A percentile compares a stretch with the other conserved stretches of the same genome.
phyloP scores from a whole-genome alignment of 169 alveolate genomes.

The Babesia sp. region DNA sequence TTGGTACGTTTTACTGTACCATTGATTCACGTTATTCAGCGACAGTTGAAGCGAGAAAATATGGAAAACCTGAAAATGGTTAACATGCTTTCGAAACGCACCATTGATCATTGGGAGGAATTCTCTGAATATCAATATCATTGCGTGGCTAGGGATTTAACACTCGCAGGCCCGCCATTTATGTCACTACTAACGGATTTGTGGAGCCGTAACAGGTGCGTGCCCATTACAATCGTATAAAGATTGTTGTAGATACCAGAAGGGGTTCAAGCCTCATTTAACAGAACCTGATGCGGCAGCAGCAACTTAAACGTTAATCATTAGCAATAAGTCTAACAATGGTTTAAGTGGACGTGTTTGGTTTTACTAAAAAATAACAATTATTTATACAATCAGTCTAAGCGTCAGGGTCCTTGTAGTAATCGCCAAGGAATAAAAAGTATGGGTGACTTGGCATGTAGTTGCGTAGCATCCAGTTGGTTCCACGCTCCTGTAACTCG shows the following conservation, averaged over 20 bases:
- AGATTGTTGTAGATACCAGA: slow-evolving; percentile 9
- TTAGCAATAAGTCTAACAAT: too few species aligned
- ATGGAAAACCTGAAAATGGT: slow-evolving; percentile 53
- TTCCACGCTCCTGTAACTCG: slow-evolving; percentile 82
- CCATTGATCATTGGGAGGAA: slow-evolving; percentile 54
- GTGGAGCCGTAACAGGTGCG: slow-evolving; percentile 49
- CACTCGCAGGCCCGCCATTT: slow-evolving; percentile 45
- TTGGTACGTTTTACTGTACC: slow-evolving; percentile 50
- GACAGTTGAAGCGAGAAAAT: slow-evolving; percentile 17
- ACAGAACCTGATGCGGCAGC: not conserved
- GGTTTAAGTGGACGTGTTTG: too few species aligned
- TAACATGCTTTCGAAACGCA: slow-evolving; percentile 69
- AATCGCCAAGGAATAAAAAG: slow-evolving; percentile 73
- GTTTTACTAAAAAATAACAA: too few species aligned
- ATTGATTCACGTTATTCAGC: not conserved
- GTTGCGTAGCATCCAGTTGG: slow-evolving; percentile 83
- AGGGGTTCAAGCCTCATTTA: slow-evolving; percentile 29
- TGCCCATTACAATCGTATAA: not conserved
- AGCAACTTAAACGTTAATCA: too few species aligned
- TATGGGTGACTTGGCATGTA: slow-evolving; percentile 84
- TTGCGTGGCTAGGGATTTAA: slow-evolving; percentile 57
- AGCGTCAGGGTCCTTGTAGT: slow-evolving; percentile 78
- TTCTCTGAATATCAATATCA: slow-evolving; percentile 70
- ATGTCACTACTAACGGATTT: slow-evolving; percentile 17
- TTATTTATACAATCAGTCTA: too few species aligned